Evolutionary conservation across 2,329 filamentous ascomycete species (phyloP), one percentile per base, ranked within the genome.

Genomic region (Immersiporthe knoxdaviesiana): DNA sequence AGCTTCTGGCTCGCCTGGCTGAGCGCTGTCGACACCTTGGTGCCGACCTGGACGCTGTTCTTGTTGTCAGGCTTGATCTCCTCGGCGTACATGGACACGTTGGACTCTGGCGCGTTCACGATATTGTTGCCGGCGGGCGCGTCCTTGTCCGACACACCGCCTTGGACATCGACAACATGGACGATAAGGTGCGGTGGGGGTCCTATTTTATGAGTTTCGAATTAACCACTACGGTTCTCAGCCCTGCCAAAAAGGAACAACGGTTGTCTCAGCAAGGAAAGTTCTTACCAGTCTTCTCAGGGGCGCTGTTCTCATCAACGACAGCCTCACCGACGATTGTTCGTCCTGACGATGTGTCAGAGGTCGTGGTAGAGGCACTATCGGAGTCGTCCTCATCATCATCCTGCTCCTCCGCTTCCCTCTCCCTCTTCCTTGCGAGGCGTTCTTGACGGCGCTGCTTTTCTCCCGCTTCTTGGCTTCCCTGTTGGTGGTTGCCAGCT

Each of bases 391-490:
- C 59, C 3, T 50, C 21, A 7, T 63, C 54, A 16, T 1, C 21
- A n/a, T n/a, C n/a, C n/a, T n/a, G n/a, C 18, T 41, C 44, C 44
- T 54, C 52, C 5, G 41, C 16, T 8, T 59, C 54, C 11, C 0
- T 39, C 12, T 59, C 54, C 11, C 0, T 39, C 35, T 44, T 30
- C 21, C 52, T 10, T 27, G 37, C 47, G 35, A 32, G 54, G 4
- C 65, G 21, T 4, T 62, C 61, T 59, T 44, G 67, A 24, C 32
- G 35, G 32, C 61, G 62, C 18, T 65, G 62, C 11, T 62, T 54
- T 44, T 61, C 30, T 65, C 44, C 47, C 68, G 66, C 18, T 62
- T 21, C 21, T 30, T 37, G 21, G 66, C 63, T 10, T 24, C n/a
- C 10, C 8, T 10, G 44, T 62, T 63, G 58, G 56, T 37, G 5